Base-by-base conservation (phyloP, 225 moss, liverwort and hornwort genomes). In the Pseudisothecium myosuroides region DNA sequence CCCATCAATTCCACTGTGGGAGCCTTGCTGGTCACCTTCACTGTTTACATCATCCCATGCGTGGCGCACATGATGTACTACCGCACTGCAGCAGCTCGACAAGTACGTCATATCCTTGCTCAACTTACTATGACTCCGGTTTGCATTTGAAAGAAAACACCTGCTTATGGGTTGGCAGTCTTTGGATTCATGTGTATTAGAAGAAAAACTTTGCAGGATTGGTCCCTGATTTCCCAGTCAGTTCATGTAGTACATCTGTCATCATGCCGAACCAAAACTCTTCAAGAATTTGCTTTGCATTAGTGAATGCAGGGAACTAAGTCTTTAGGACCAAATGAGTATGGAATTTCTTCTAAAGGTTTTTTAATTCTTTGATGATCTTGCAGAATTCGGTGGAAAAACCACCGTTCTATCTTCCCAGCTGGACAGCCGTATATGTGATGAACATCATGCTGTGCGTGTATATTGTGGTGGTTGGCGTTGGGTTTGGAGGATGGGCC, bases 1-100 rank as follows among this genome's bases (percentile, higher is more conserved):
- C 77, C 77, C 36, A 77, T 77, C 54, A 77, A 77, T 69, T 93
- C 93, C 43, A 84, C 92, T 3, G 92, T 93, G 23, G 92, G 91
- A 4, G 92, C 93, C 21, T 62, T 93, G 80, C 83, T 93, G 22
- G 93, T 93, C 56, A 92, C 93, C 5, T 92, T 93, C 87, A 93
- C 90, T 12, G 89, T 89, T 24, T 93, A 93, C 87, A 89, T 93
- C 83, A 91, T 93, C 79, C 92, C 93, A 8, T 92, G 92, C 63
- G 26, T 52, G 67, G 91, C 91, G 7, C 92, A 93, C 82, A 89
- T 91, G 91, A 76, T 69, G 78, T 90, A 85, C 61, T 93, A 80
- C 86, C 83, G 88, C 62, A 76, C 88, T 45, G 75, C 85, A 36
- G 52, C 68, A 58, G 79, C 89, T 50, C 88, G 92, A 82, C 11